These are phyloP conservation scores for Apiotrichum siamense DNA, from an alignment of 1,284 basidiomycete species.

Conservation along the genomic window DNA sequence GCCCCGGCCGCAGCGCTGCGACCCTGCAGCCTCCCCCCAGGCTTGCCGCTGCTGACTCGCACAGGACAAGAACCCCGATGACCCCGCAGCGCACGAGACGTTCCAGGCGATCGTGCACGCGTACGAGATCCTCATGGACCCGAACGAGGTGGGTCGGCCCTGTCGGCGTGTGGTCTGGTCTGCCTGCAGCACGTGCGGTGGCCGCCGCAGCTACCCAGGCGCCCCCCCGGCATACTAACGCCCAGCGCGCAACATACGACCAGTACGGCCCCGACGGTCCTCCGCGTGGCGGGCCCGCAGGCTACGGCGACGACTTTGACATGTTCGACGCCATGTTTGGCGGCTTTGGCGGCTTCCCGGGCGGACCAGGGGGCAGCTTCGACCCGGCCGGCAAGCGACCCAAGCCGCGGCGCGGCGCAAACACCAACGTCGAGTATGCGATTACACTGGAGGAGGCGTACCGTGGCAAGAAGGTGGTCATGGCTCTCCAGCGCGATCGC, in stretches of 20 bases:
- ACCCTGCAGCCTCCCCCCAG: too few relatives aligned
- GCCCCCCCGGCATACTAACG: constrained; percentile 1
- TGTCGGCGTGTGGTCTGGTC: background rate
- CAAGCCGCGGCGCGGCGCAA: constrained; percentile 52
- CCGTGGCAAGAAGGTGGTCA: constrained; percentile 80
- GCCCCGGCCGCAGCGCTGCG: too few relatives aligned
- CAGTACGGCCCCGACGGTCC: constrained; percentile 61
- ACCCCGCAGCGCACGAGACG: constrained; percentile 58
- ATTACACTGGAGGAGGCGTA: constrained; percentile 90
- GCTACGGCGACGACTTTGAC: constrained; percentile 49
- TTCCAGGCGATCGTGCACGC: constrained; percentile 86
- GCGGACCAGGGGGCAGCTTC: constrained; percentile 45
- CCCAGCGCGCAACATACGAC: constrained; percentile 72
- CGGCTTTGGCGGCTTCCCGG: constrained; percentile 44
- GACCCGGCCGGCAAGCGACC: constrained; percentile 37
- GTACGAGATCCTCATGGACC: constrained; percentile 81
- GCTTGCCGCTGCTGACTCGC: constrained; percentile 14
- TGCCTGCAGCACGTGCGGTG: too few relatives aligned
- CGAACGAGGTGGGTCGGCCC: constrained; percentile 49
- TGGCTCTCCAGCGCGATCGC: constrained; percentile 81
- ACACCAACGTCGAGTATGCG: constrained; percentile 72
- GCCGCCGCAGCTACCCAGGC: background rate
- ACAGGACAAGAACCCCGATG: constrained; percentile 45
- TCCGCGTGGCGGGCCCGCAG: constrained; percentile 49
- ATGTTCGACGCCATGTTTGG: constrained; percentile 75